Base-by-base conservation (phyloP, 306 rosid species). In the Glycine soja region DNA sequence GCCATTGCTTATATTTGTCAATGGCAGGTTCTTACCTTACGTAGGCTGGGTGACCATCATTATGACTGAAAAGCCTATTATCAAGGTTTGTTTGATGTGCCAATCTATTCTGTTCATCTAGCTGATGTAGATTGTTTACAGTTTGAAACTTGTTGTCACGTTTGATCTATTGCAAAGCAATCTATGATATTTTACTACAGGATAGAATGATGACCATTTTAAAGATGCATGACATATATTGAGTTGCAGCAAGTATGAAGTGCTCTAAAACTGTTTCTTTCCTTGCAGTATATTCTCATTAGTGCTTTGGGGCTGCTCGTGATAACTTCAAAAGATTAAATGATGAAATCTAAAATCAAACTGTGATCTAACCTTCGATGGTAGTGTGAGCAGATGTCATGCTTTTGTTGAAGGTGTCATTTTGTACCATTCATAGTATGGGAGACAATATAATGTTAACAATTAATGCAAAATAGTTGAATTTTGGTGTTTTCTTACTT, bases 1-100 rank as follows among this genome's bases (percentile, higher is more conserved):
- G 13, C 5, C 63, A 45, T 77, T 81, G 62, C 77, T 75, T 81
- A 62, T 8, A 3, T 24, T 43, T 46, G 40, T 81, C 19, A 30
- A 73, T 77, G 84, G 68, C 97, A 92, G 98, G 82, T 92, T 92
- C 82, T 87, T 95, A 79, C 98, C 98, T 43, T 92, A 92, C 61
- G 98, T 92, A 46, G 97, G 98, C 61, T 92, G 98, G 98, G 97
- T 91, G 65, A 95, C 98, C 7, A 92, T 95, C 76, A 88, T 95
- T 76, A 92, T 95, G 98, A 95, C 98, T 1, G 98, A 95, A 71
- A 92, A 90, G 83, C 97, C 98, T 42, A 91, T 95, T 61, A 91
- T 95, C 74, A 95, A 95, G 98, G 98, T 94, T 67, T 63, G 90
- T 82, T 66, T 68, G 10, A 72, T 79, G 15, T 45, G 36, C 76